Conservation (phyloP, 2,329 filamentous ascomycete species). For the Penicillium griseofulvum region DNA sequence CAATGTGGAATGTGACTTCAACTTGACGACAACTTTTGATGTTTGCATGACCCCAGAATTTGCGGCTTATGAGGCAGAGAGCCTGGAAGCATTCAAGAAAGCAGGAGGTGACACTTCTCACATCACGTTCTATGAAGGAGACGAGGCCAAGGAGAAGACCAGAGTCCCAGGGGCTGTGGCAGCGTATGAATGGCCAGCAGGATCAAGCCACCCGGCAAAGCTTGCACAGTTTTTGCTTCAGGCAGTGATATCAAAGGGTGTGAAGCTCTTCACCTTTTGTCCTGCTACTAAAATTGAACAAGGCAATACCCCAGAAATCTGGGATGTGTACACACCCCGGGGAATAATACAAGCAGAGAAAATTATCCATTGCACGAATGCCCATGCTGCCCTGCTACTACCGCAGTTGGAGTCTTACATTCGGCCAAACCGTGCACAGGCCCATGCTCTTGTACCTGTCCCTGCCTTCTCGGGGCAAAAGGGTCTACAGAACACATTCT, state of each 20-base stretch:
- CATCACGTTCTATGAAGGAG: slow-evolving; percentile 40
- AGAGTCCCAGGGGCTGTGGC: slow-evolving; percentile 40
- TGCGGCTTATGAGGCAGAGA: slow-evolving; percentile 45
- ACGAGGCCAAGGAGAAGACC: slow-evolving; percentile 41
- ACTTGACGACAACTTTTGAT: slow-evolving; percentile 49
- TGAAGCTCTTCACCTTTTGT: slow-evolving; percentile 45
- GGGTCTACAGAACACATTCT: slow-evolving; percentile 43
- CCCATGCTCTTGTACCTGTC: slow-evolving; percentile 46
- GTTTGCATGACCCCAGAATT: slow-evolving; percentile 51
- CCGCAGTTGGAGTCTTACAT: slow-evolving; percentile 30
- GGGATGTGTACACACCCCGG: slow-evolving; percentile 20
- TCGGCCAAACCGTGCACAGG: slow-evolving; percentile 47
- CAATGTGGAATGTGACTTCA: slow-evolving; percentile 47
- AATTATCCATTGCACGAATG: slow-evolving; percentile 27
- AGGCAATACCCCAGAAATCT: not conserved
- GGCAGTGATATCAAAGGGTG: slow-evolving; percentile 39
- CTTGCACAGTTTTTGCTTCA: slow-evolving; percentile 49
- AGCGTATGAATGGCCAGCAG: slow-evolving; percentile 54
- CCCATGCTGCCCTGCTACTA: slow-evolving; percentile 22
- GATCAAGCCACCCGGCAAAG: slow-evolving; percentile 51
- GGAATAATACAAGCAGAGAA: slow-evolving; percentile 18
- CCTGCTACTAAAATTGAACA: slow-evolving; percentile 34
- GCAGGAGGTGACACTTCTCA: slow-evolving; percentile 48
- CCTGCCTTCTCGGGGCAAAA: slow-evolving; percentile 36
- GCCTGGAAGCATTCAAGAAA: slow-evolving; percentile 38